These are phyloP conservation scores for Tylopilus intermedius DNA, from an alignment of 768 basidiomycete species.

Conservation along the genomic window DNA sequence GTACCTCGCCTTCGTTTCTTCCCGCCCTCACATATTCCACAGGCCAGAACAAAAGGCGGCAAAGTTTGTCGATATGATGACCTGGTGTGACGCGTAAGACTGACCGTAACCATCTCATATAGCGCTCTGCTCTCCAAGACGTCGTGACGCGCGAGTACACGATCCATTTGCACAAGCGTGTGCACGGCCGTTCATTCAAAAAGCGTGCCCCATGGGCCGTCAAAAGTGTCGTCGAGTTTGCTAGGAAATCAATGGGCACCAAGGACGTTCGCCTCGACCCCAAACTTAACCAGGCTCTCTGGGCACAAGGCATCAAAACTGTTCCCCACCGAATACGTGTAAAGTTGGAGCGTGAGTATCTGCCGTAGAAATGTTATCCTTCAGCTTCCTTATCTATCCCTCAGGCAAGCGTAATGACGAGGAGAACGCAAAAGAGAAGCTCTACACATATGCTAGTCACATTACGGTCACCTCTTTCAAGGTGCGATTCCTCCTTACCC, in stretches of 20 bases:
- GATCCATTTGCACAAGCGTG: constrained; percentile 93
- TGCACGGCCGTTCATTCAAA: constrained; percentile 92
- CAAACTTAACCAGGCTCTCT: constrained; percentile 92
- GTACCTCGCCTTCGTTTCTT: constrained; percentile 19
- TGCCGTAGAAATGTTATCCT: not conserved
- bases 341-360: constrained; percentile 81
- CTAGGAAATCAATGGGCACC: constrained; percentile 94
- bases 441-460: constrained; percentile 85
- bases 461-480: constrained; percentile 80
- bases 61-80: constrained; percentile 25
- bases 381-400: not conserved
- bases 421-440: constrained; percentile 97
- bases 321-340: constrained; percentile 90
- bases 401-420: constrained; percentile 97
- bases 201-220: constrained; percentile 96
- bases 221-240: constrained; percentile 90
- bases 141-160: constrained; percentile 99
- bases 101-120: constrained; percentile 1
- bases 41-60: constrained; percentile 41
- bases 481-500: constrained; percentile 42
- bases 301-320: constrained; percentile 90
- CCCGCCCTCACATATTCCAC: constrained; percentile 10
- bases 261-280: constrained; percentile 91
- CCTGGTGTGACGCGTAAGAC: constrained; percentile 15
- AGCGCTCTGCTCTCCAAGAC: constrained; percentile 95